These are phyloP conservation scores for Glarea lozoyensis DNA, from an alignment of 495 filamentous ascomycete species.

Conservation along the genomic window DNA sequence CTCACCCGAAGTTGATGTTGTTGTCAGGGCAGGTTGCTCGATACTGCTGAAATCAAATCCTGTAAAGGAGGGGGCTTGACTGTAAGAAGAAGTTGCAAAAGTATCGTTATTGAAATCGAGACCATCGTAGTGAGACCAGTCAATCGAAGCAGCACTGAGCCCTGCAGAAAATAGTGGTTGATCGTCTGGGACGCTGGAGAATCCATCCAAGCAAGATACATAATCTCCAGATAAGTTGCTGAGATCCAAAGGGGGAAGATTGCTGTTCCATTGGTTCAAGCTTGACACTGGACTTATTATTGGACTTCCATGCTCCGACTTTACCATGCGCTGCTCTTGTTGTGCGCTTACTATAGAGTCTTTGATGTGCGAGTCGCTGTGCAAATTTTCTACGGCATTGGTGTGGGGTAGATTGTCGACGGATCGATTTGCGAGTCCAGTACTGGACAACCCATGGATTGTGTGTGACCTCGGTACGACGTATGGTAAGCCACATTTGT, in stretches of 20 bases:
- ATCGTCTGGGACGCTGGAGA: constrained; percentile 47
- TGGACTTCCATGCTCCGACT: constrained; percentile 67
- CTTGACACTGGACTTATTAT: constrained; percentile 43
- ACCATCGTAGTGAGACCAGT: constrained; percentile 65
- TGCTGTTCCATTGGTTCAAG: constrained; percentile 50
- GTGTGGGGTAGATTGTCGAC: constrained; percentile 55
- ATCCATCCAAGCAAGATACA: constrained; percentile 43
- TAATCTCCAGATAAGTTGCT: constrained; percentile 36
- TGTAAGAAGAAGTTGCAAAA: constrained; percentile 56
- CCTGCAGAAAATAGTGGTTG: constrained; percentile 58
- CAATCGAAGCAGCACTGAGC: constrained; percentile 50
- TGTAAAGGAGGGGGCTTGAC: constrained; percentile 60
- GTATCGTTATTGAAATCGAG: constrained; percentile 43
- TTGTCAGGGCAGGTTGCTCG: constrained; percentile 43
- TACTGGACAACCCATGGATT: constrained; percentile 43
- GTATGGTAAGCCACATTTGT: constrained; percentile 76
- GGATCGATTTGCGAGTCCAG: constrained; percentile 54
- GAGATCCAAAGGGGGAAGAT: constrained; percentile 58
- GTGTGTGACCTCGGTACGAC: constrained; percentile 66
- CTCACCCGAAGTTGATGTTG: constrained; percentile 67
- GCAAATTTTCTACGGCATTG: constrained; percentile 28
- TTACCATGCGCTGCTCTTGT: constrained; percentile 44
- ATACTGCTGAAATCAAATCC: constrained; percentile 53
- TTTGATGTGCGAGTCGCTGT: constrained; percentile 29
- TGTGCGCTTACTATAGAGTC: constrained; percentile 37